Evolutionary conservation across 352 stramenopile genomes (phyloP).

Genomic region (Pythium phragmiticola): DNA sequence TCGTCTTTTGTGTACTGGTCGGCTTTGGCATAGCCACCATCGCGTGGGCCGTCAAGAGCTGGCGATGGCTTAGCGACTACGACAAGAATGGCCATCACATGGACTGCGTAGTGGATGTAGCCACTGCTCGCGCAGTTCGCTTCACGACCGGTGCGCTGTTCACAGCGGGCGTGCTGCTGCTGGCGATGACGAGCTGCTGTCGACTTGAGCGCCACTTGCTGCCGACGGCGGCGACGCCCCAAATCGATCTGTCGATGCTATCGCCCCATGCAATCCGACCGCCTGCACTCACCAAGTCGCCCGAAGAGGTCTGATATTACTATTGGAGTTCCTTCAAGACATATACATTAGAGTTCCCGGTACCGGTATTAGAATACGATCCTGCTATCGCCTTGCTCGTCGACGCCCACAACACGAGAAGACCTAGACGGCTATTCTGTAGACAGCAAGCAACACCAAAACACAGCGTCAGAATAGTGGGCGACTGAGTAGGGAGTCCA

Average conservation of each 20-base stretch:
- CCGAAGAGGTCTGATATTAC: not conserved
- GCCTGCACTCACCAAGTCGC: constrained; percentile 18
- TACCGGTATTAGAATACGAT: constrained; percentile 2
- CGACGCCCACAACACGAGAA: no score
- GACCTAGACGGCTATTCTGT: constrained; percentile 22
- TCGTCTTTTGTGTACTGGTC: constrained; percentile 7
- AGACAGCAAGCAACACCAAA: not conserved
- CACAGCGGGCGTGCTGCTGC: constrained; percentile 32
- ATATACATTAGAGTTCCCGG: not conserved
- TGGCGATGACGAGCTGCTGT: constrained; percentile 52
- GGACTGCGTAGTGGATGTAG: not conserved
- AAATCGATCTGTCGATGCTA: constrained; percentile 38
- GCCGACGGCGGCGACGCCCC: constrained; percentile 22
- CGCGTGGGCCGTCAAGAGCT: constrained; percentile 18
- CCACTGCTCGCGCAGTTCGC: constrained; percentile 19
- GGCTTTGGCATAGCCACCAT: constrained; percentile 3
- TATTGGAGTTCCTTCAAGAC: not conserved
- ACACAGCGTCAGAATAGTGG: not conserved
- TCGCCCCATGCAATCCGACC: constrained; percentile 32
- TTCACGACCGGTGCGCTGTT: constrained; percentile 34
- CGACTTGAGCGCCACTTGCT: constrained; percentile 56
- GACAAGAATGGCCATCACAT: not conserved
- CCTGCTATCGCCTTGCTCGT: not conserved
- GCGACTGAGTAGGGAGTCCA: not conserved
- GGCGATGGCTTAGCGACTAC: constrained; percentile 8